A percentile compares a stretch with the other conserved stretches of the same genome.
These are phyloP conservation scores for Aspergillus piperis DNA, from an alignment of 2,329 filamentous ascomycete species.

Conservation along the genomic window DNA sequence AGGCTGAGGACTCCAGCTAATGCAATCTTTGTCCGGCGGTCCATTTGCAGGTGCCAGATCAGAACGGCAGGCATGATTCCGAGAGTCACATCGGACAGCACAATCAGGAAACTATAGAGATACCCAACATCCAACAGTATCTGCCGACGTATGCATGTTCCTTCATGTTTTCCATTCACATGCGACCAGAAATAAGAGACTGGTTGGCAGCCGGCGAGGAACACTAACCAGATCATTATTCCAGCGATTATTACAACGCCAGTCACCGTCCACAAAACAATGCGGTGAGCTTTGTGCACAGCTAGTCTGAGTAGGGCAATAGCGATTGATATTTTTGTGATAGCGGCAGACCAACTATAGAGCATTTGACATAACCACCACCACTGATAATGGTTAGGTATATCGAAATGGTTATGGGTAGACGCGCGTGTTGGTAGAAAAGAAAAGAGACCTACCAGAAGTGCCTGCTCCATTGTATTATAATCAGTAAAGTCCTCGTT, in stretches of 20 bases:
- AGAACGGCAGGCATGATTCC: slow-evolving; percentile 55
- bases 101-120: slow-evolving; percentile 50
- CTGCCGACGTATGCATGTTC: slow-evolving; percentile 44
- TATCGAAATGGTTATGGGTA: neutral
- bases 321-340: slow-evolving; percentile 54
- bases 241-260: slow-evolving; percentile 46
- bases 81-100: slow-evolving; percentile 50
- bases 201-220: slow-evolving; percentile 54
- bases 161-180: slow-evolving; percentile 24
- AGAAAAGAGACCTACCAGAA: slow-evolving; percentile 6
- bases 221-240: slow-evolving; percentile 50
- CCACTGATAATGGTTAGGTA: slow-evolving; percentile 13
- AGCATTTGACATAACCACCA: slow-evolving; percentile 57
- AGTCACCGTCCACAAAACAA: slow-evolving; percentile 50
- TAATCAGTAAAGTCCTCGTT: slow-evolving; percentile 4
- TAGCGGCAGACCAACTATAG: slow-evolving; percentile 48
- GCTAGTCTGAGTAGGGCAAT: slow-evolving; percentile 56
- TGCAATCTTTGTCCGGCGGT: slow-evolving; percentile 51
- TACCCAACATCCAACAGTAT: slow-evolving; percentile 56
- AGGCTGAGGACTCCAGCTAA: slow-evolving; percentile 55
- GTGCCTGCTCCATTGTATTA: neutral
- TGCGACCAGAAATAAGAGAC: slow-evolving; percentile 53
- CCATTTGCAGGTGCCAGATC: slow-evolving; percentile 58
- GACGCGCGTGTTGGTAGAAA: neutral
- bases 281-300: slow-evolving; percentile 39